Base-by-base conservation (phyloP, 495 filamentous ascomycete species). In the Podospora pseudopauciseta region DNA sequence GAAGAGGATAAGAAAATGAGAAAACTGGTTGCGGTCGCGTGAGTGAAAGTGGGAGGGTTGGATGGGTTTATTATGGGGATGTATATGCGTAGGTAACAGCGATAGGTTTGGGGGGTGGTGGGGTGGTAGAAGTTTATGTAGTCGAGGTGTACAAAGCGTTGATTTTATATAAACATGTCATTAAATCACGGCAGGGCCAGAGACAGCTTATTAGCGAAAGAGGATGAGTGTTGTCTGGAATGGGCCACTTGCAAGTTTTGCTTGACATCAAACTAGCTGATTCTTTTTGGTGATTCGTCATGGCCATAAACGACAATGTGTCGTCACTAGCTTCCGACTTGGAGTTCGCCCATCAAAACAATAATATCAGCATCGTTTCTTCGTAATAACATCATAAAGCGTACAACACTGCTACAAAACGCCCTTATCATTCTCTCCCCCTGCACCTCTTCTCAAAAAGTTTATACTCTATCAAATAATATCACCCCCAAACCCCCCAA, bases 401-500 rank as follows among this genome's bases (percentile, higher is more conserved):
- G 39, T 49, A 49, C 39, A 49, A 49, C 39, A 49, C 39, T 49
- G 39, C 9, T 13, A 49, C 39, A 16, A 13, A 49, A 13, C 39
- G 30, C 30, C 30, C 30, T 32, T 32, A 7, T 32, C 4, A 32
- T 32, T 32, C 30, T 32, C 7, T 6, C 30, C 30, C 23, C 23
- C 23, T 23, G 23, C 34, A 5, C 3, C 6, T 11, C 54, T n/a
- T 57, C 54, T 20, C 34, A 7, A 7, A 19, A 18, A 34, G n/a
- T 0, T 5, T 28, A 64, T 6, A 23, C 23, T 23, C 23, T 1
- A 23, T 77, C 69, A 82, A 34, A 84, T 82, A 32, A 82, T 80
- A 69, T 80, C 79, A 54, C 80, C 80, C 0, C 77, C 78, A 58
- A 78, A 77, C 13, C 78, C 77, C 0, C 72, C 74, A 66, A 78